Evolutionary conservation across 2,329 filamentous ascomycete species (phyloP).

Genomic region (Endocalyx cinctus): DNA sequence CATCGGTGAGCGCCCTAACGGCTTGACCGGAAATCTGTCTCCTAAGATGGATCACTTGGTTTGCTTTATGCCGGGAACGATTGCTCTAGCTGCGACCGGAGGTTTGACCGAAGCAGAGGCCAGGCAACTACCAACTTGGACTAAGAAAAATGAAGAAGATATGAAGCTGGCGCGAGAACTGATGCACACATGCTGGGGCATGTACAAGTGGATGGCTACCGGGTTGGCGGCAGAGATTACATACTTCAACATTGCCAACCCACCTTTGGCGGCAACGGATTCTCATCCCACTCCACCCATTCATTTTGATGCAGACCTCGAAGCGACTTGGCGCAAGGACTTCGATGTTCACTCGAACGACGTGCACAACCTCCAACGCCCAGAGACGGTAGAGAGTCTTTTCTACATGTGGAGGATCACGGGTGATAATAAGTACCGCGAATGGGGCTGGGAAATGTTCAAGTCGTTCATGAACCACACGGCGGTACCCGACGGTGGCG

Average conservation of each 20-base stretch:
- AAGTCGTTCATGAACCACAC: constrained; percentile 84
- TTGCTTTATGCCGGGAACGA: constrained; percentile 95
- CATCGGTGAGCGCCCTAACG: constrained; percentile 77
- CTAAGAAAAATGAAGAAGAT: constrained; percentile 74
- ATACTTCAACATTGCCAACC: constrained; percentile 73
- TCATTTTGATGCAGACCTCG: constrained; percentile 44
- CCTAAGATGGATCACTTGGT: constrained; percentile 98
- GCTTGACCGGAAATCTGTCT: constrained; percentile 60
- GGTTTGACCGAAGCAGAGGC: constrained; percentile 73
- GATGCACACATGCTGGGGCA: constrained; percentile 97
- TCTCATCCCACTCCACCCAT: constrained; percentile 45
- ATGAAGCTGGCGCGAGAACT: constrained; percentile 84
- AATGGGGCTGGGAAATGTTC: constrained; percentile 99
- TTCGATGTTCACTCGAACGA: constrained; percentile 79
- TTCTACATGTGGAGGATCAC: constrained; percentile 99
- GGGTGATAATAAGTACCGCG: constrained; percentile 78
- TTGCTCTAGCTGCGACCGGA: constrained; percentile 80
- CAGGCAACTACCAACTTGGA: constrained; percentile 68
- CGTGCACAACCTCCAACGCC: constrained; percentile 86
- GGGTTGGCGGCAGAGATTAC: constrained; percentile 94
- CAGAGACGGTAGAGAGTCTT: constrained; percentile 92
- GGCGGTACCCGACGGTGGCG: constrained; percentile 68
- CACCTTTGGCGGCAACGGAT: constrained; percentile 58
- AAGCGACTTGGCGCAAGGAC: constrained; percentile 70
- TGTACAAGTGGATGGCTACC: constrained; percentile 86